A percentile compares a stretch with the other conserved stretches of the same genome.
phyloP scores from a whole-genome alignment of 768 basidiomycete species.

The Lactifluus pinguis region DNA sequence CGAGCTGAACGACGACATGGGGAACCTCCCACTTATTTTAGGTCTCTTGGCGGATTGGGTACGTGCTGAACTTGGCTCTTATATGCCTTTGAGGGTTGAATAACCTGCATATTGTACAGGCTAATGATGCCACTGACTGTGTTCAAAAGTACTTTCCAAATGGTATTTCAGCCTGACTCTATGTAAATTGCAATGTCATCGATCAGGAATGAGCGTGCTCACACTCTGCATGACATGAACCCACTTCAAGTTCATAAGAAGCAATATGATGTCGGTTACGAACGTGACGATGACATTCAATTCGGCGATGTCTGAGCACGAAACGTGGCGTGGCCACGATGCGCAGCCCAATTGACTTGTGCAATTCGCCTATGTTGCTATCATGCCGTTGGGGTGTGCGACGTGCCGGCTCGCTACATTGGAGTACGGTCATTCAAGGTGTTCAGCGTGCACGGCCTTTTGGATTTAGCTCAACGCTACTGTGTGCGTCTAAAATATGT shows the following conservation, averaged over 20 bases:
- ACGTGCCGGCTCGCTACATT: constrained; percentile 33
- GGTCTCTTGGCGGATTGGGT: too few relatives aligned
- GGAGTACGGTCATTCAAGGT: constrained; percentile 35
- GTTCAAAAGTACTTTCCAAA: too few relatives aligned
- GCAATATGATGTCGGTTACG: constrained; percentile 1
- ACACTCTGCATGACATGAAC: not conserved
- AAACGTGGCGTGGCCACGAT: constrained; percentile 34
- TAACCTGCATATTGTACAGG: too few relatives aligned
- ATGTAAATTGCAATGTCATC: too few relatives aligned
- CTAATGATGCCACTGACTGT: too few relatives aligned
- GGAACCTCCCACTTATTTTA: too few relatives aligned
- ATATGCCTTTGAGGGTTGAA: too few relatives aligned
- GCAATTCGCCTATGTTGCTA: constrained; percentile 30
- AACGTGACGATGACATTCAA: not conserved
- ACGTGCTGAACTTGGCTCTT: too few relatives aligned
- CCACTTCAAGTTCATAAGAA: not conserved
- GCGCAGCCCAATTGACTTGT: constrained; percentile 39
- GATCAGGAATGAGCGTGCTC: too few relatives aligned
- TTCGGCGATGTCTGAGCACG: not conserved
- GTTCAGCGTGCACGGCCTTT: constrained; percentile 48
- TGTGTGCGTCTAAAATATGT: too few relatives aligned
- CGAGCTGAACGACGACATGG: too few relatives aligned
- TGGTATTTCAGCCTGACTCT: too few relatives aligned
- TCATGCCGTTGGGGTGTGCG: constrained; percentile 29
- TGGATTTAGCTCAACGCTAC: constrained; percentile 34